phyloP scores from a whole-genome alignment of 2,329 filamentous ascomycete genomes.

The Balansia obtecta region DNA sequence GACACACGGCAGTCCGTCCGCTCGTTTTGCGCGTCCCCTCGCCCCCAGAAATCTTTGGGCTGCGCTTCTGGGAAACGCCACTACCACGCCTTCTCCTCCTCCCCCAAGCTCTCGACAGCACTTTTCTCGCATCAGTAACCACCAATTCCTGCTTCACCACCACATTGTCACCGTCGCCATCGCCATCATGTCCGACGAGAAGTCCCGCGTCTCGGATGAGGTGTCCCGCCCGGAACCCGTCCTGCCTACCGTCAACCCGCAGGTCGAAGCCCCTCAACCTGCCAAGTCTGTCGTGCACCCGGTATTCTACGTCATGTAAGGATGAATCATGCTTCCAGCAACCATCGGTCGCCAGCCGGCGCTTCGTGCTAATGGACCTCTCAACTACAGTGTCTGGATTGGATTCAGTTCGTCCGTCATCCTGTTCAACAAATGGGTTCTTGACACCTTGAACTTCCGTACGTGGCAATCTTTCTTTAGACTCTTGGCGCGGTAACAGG shows the following conservation, averaged over 20 bases:
- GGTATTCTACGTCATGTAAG: conserved; percentile 69
- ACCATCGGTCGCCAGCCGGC: neutral
- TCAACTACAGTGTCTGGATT: conserved; percentile 68
- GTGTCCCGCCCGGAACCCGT: conserved; percentile 50
- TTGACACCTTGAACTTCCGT: conserved; percentile 71
- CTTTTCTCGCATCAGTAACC: conserved; percentile 6
- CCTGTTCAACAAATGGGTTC: conserved; percentile 98
- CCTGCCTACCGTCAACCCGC: conserved; percentile 71
- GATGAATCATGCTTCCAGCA: conserved; percentile 8
- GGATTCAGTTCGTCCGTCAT: conserved; percentile 86
- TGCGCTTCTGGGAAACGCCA: conserved; percentile 12
- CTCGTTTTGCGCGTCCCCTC: conserved; percentile 26
- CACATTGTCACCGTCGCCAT: neutral
- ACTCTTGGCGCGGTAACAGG: neutral
- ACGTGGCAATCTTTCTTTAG: conserved; percentile 12
- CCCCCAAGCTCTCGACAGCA: neutral
- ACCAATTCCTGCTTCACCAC: conserved; percentile 24
- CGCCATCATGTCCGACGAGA: conserved; percentile 49
- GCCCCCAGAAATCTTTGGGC: conserved; percentile 3
- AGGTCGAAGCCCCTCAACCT: conserved; percentile 56
- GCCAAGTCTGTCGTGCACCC: conserved; percentile 59
- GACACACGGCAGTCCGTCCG: conserved; percentile 25
- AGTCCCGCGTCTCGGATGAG: conserved; percentile 74
- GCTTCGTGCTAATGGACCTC: neutral
- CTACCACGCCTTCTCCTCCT: conserved; percentile 2